These are phyloP conservation scores for Neurospora sp. DNA, from an alignment of 495 filamentous ascomycete species.

Conservation along the genomic window DNA sequence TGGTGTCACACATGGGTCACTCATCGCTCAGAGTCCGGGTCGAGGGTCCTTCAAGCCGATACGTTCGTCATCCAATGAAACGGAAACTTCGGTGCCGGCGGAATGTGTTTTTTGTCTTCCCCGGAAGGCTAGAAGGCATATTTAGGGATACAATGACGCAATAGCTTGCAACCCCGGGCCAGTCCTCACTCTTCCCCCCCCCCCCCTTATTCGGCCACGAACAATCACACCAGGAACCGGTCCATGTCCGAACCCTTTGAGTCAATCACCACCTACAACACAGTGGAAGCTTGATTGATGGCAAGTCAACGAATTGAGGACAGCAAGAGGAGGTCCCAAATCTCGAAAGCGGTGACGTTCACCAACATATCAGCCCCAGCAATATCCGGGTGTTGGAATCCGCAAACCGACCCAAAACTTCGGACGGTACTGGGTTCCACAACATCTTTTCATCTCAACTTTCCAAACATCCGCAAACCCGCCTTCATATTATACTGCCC, in stretches of 20 bases:
- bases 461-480: not conserved
- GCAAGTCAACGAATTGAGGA: not conserved
- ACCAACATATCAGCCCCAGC: not conserved
- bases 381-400: not conserved
- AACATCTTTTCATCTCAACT: not conserved
- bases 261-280: not conserved
- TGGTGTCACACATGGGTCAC: not conserved
- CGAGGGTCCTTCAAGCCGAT: not conserved
- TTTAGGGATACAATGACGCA: not conserved
- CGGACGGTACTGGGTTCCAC: not conserved
- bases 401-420: not conserved
- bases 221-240: not conserved
- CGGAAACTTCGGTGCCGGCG: not conserved
- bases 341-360: not conserved
- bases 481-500: not conserved
- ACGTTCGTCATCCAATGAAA: not conserved
- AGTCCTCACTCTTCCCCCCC: not conserved
- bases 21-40: not conserved
- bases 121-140: not conserved
- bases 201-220: not conserved
- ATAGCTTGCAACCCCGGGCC: accelerated
- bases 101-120: not conserved
- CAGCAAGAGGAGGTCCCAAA: not conserved
- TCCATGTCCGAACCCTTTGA: not conserved
- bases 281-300: not conserved